Evolutionary conservation across 305 asterid genomes (phyloP).

Genomic region (Vinca major): DNA sequence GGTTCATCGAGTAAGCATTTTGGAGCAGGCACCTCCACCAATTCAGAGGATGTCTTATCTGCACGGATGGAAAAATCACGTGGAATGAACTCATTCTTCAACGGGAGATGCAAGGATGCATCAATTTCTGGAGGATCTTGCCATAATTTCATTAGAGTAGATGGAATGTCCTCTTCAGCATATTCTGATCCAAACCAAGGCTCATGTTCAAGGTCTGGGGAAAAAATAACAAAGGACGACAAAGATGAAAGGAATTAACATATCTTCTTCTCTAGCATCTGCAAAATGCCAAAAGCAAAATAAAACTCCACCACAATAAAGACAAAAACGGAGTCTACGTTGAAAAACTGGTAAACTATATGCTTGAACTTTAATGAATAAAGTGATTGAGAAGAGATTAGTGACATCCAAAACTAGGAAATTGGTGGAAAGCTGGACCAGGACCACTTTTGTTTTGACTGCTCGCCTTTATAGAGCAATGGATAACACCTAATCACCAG

Average conservation of each 20-base stretch:
- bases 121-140: conserved; percentile 67
- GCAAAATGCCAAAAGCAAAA: not conserved
- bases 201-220: conserved; percentile 64
- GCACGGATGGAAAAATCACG: conserved; percentile 69
- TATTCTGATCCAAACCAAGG: conserved; percentile 96
- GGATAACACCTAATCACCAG: not conserved
- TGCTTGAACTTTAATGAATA: not conserved
- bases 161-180: conserved; percentile 75
- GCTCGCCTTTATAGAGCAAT: not conserved
- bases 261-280: not conserved
- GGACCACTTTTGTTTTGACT: not conserved
- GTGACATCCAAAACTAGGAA: not conserved
- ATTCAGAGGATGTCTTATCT: conserved; percentile 36
- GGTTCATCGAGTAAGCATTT: conserved; percentile 79
- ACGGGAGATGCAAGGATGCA: conserved; percentile 61
- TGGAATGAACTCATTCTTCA: conserved; percentile 82
- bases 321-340: too few relatives aligned
- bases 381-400: not conserved
- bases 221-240: conserved; percentile 20
- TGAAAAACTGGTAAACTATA: too few relatives aligned
- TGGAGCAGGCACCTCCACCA: conserved; percentile 44
- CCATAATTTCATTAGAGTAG: conserved; percentile 65
- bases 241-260: conserved; percentile 1
- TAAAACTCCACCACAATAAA: not conserved
- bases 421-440: not conserved